Base-by-base conservation (phyloP, 192 early-diverging fungal species). In the Umbelopsis ramanniana region DNA sequence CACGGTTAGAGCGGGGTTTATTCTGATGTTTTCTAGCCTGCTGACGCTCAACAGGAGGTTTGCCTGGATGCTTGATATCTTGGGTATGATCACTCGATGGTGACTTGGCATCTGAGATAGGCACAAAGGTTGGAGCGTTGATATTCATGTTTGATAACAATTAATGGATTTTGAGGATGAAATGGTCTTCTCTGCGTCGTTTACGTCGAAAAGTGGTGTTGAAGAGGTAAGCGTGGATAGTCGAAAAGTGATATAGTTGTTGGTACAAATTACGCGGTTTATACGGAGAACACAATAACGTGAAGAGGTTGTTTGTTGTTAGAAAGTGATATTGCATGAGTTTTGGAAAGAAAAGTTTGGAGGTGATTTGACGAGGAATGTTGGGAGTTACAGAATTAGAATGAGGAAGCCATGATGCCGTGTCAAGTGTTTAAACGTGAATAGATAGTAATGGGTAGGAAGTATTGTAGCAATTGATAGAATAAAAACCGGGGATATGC, bases 91-190 rank as follows among this genome's bases (percentile, higher is more conserved):
- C 9, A 46, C 53, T 12, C 22, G 70, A 67, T 66, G 70, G 29
- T 6, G 33, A 48, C 21, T 67, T 52, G 43, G 26, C 38, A 14
- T 45, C 46, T 26, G 60, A 46, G 17, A 40, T n/a, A 66, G 79
- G 79, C 21, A 71, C n/a, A 67, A 80, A 80, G 52, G 26, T 68
- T 33, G 74, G 74, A 26, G 79, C 79, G 37, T 80, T 54, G 60
- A 46, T 68, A 67, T 80, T 80, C 79, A 80, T 80, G 46, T 22
- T 55, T 40, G 48, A 9, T 68, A 57, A 67, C 19, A 17, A 29
- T 11, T 33, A 35, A 37, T 63, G 57, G 57, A 63, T 38, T 63
- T 63, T 33, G 17, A 63, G 26, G 12, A 63, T 63, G 57, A 37
- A 63, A 17, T 63, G 33, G 12, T 63, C 26, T 33, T 63, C 57